Evolutionary conservation across 2,329 filamentous ascomycete genomes (phyloP).

Genomic region (Teratosphaeria nubilosa): DNA sequence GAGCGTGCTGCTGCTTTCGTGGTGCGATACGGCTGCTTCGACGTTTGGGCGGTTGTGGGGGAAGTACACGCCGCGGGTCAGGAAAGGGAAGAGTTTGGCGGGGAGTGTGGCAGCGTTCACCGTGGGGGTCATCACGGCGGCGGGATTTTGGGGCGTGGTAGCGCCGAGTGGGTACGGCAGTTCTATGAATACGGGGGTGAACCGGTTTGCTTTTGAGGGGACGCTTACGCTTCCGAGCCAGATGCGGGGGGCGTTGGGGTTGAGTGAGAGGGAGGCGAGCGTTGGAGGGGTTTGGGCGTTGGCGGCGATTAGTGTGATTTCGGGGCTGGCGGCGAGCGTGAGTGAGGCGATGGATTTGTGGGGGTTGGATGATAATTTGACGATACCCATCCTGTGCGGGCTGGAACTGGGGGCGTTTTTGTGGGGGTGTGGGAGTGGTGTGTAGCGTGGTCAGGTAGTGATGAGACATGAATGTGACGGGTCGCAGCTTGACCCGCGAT

Average conservation of each 20-base stretch:
- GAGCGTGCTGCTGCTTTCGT: conserved; percentile 80
- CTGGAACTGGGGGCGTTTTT: conserved; percentile 85
- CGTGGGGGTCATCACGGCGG: conserved; percentile 73
- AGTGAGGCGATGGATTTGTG: conserved; percentile 89
- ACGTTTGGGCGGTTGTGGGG: conserved; percentile 89
- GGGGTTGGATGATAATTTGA: conserved; percentile 94
- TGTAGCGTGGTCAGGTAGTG: not conserved
- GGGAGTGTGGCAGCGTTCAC: conserved; percentile 76
- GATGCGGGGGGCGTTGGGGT: conserved; percentile 50
- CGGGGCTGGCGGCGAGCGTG: conserved; percentile 76
- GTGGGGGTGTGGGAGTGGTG: conserved; percentile 36
- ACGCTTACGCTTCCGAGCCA: conserved; percentile 57
- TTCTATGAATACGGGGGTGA: conserved; percentile 30
- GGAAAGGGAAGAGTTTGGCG: conserved; percentile 82
- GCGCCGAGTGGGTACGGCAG: conserved; percentile 43
- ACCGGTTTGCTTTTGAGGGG: conserved; percentile 74
- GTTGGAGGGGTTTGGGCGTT: conserved; percentile 65
- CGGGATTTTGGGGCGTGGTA: conserved; percentile 79
- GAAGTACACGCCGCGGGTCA: conserved; percentile 73
- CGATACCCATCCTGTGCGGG: conserved; percentile 85
- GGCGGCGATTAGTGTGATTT: conserved; percentile 71
- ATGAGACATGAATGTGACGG: not conserved
- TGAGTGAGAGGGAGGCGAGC: conserved; percentile 48
- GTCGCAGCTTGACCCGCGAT: too few species aligned
- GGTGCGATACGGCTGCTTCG: conserved; percentile 95